phyloP scores from a whole-genome alignment of 2,329 filamentous ascomycete genomes.

The Alternaria gaisen region DNA sequence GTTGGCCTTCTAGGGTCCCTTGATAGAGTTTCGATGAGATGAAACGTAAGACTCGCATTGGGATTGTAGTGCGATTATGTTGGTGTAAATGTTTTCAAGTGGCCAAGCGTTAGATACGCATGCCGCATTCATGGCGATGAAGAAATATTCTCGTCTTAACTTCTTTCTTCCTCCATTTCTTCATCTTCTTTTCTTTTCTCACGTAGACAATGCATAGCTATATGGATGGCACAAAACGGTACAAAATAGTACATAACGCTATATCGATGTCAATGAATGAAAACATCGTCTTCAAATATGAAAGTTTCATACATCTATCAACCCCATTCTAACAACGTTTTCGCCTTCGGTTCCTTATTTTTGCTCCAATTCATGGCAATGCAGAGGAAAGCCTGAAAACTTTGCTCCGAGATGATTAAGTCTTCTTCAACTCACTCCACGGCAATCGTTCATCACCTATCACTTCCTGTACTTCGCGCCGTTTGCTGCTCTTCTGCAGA shows the following conservation, averaged over 20 bases:
- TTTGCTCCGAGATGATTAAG: background rate
- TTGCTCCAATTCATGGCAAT: background rate
- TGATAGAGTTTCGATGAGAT: background rate
- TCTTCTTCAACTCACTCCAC: background rate
- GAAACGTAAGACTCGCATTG: background rate
- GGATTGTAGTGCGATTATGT: background rate
- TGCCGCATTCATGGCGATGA: background rate
- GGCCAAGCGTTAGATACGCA: background rate
- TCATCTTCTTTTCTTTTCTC: background rate
- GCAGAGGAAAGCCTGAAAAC: background rate
- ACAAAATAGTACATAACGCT: background rate
- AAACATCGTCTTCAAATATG: background rate
- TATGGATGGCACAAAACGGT: background rate
- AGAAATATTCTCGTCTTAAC: background rate
- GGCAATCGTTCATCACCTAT: background rate
- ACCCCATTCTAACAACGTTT: background rate
- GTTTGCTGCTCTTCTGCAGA: background rate
- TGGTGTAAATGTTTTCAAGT: slow-evolving; percentile 1
- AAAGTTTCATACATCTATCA: background rate
- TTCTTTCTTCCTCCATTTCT: background rate
- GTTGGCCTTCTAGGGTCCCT: slow-evolving; percentile 33
- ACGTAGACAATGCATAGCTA: background rate
- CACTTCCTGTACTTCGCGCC: background rate
- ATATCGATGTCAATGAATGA: background rate
- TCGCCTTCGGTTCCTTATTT: background rate